Conservation (phyloP, 2,329 filamentous ascomycete genomes). For the Malbranchea zuffiana region DNA sequence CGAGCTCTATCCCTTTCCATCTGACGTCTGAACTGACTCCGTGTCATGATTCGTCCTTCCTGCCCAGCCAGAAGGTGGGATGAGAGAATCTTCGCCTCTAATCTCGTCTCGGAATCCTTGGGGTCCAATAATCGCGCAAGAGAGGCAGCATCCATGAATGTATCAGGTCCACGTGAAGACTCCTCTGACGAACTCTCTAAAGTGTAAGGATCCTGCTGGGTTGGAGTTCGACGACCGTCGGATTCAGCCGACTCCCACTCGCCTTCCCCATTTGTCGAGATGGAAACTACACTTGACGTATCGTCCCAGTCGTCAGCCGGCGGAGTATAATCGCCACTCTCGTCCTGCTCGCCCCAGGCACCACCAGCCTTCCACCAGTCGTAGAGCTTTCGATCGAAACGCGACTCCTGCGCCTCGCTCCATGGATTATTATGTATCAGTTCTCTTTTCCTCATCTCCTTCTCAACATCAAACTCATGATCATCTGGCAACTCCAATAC, state of each 20-base stretch:
- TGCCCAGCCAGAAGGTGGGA: constrained; percentile 57
- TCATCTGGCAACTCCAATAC: constrained; percentile 47
- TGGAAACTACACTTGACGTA: constrained; percentile 68
- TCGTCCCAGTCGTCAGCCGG: constrained; percentile 53
- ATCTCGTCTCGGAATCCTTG: constrained; percentile 60
- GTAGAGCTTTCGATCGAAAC: constrained; percentile 65
- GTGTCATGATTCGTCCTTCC: constrained; percentile 60
- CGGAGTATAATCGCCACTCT: constrained; percentile 66
- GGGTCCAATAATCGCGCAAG: constrained; percentile 77
- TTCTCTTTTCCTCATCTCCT: constrained; percentile 58
- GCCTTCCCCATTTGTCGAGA: constrained; percentile 41
- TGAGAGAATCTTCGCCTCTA: constrained; percentile 70
- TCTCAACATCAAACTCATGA: constrained; percentile 67
- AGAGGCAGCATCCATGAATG: constrained; percentile 53
- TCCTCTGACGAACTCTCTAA: constrained; percentile 36
- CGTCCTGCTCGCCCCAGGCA: constrained; percentile 73
- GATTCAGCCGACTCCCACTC: constrained; percentile 39
- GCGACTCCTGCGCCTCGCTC: constrained; percentile 47
- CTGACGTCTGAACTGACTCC: constrained; percentile 61
- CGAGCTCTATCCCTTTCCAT: constrained; percentile 59
- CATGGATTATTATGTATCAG: constrained; percentile 32
- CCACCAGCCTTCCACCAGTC: constrained; percentile 73
- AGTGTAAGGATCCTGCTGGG: constrained; percentile 49
- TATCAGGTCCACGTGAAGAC: constrained; percentile 47
- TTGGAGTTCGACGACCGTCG: constrained; percentile 58